A percentile compares a stretch with the other conserved stretches of the same genome.
These are phyloP conservation scores for Geranium rotundifolium DNA, from an alignment of 345 rosid species.

Conservation along the genomic window DNA sequence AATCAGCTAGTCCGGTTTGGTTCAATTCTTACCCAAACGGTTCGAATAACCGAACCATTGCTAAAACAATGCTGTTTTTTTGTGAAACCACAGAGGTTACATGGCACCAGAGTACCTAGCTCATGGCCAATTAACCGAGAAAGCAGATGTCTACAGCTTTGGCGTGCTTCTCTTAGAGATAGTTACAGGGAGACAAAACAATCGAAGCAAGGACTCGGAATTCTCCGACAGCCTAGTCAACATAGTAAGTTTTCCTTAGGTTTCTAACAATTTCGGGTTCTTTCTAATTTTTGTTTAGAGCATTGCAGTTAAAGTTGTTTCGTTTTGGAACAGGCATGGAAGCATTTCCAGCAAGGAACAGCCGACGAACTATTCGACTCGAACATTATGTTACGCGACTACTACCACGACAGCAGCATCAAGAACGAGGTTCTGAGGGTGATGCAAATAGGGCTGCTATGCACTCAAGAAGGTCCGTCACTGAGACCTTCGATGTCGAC, in stretches of 20 bases:
- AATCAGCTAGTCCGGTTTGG: too few species aligned
- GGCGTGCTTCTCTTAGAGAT: constrained; percentile 81
- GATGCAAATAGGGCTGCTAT: constrained; percentile 69
- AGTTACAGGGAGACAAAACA: constrained; percentile 71
- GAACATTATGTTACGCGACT: constrained; percentile 34
- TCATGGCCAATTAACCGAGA: constrained; percentile 91
- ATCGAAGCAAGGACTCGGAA: constrained; percentile 54
- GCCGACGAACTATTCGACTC: constrained; percentile 65
- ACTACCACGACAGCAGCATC: constrained; percentile 26
- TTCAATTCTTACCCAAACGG: too few species aligned
- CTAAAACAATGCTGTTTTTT: too few species aligned
- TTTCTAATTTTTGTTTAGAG: too few species aligned
- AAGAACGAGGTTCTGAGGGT: constrained; percentile 49
- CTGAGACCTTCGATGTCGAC: constrained; percentile 73
- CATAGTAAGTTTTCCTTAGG: constrained; percentile 32
- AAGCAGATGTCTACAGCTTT: constrained; percentile 79
- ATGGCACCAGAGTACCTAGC: constrained; percentile 96
- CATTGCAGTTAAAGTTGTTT: neutral
- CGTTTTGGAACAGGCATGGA: constrained; percentile 43
- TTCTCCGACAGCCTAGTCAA: constrained; percentile 67
- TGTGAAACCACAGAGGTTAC: constrained; percentile 48
- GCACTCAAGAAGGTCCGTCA: constrained; percentile 66
- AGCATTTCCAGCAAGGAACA: constrained; percentile 51
- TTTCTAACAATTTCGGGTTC: neutral
- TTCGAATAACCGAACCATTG: too few species aligned